Evolutionary conservation across 768 basidiomycete species (phyloP).

Genomic region (Mycena maculata): DNA sequence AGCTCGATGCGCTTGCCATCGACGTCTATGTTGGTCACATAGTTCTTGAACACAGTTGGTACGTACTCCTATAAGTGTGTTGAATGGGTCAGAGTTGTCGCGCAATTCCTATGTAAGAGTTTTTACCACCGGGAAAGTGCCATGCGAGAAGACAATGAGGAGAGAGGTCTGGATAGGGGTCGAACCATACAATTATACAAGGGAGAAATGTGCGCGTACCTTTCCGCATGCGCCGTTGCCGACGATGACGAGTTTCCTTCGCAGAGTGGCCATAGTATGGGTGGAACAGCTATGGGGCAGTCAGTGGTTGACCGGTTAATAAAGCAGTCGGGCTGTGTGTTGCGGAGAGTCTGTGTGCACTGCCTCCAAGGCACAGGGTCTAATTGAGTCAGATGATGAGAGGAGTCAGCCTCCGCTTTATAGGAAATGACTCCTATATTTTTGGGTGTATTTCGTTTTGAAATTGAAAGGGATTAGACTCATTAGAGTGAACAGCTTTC

Average conservation of each 20-base stretch:
- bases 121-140: constrained; percentile 92
- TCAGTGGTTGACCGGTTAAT: too few relatives aligned
- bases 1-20: constrained; percentile 98
- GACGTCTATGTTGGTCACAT: constrained; percentile 90
- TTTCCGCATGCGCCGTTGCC: constrained; percentile 98
- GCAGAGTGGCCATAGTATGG: constrained; percentile 91
- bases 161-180: constrained; percentile 80
- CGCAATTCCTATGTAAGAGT: background rate
- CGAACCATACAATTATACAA: constrained; percentile 14
- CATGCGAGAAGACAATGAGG: constrained; percentile 95
- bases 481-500: too few relatives aligned
- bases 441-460: too few relatives aligned
- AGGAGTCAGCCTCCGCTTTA: too few relatives aligned
- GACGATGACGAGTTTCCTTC: constrained; percentile 98
- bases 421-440: too few relatives aligned
- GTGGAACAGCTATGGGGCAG: too few relatives aligned
- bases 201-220: constrained; percentile 53
- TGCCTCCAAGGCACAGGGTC: too few relatives aligned
- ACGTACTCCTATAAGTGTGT: constrained; percentile 84
- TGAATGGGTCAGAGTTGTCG: background rate
- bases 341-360: too few relatives aligned
- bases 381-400: too few relatives aligned
- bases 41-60: constrained; percentile 14
- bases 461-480: too few relatives aligned
- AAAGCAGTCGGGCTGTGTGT: too few relatives aligned